Evolutionary conservation across 2,329 filamentous ascomycete species (phyloP), one percentile per base, ranked within the genome.

Genomic region (Fusarium pseudonygamai): DNA sequence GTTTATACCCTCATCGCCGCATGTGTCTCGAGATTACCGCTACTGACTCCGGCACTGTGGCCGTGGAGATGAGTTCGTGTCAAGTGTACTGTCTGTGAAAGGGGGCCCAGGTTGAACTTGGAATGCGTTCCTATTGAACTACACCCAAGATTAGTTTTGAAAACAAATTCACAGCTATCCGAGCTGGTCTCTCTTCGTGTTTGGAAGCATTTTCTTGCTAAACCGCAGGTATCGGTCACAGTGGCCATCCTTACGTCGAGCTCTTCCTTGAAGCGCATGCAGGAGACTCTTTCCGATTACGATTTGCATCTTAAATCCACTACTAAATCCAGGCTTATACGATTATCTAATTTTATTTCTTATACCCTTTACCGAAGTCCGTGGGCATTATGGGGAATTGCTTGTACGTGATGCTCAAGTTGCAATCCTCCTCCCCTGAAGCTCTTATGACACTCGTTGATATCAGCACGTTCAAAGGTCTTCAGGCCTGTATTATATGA

Each of bases 271-370:
- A 37, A 13, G 14, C 13, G 15, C 13, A 26, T 4, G 13, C 13
- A 32, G 18, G n/a, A 26, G n/a, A 24, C 53, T 34, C n/a, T 46
- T 46, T 10, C 22, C n/a, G 10, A 32, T 14, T 18, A 11, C 12
- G 30, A 32, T 22, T 13, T 14, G 2, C 7, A 45, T 26, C 16
- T 20, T 20, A 2, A 22, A 14, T 34, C 2, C n/a, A n/a, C 6
- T 7, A 34, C 5, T 32, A 34, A 34, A 26, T 22, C 1, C 7
- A 9, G 5, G 14, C 7, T 3, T 10, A 16, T 3, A 22, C 13
- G 5, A 11, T 20, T 15, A 20, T 6, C 10, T 9, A 20, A 4
- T 2, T 11, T 15, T 4, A 6, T 6, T 18, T 34, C 6, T 36
- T 26, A 26, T 3, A 14, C 9, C 8, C 7, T 26, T 10, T 15